A percentile compares a stretch with the other conserved stretches of the same genome.
Evolutionary conservation across 768 basidiomycete species (phyloP).

Genomic region (Coprinopsis marcescibilis): DNA sequence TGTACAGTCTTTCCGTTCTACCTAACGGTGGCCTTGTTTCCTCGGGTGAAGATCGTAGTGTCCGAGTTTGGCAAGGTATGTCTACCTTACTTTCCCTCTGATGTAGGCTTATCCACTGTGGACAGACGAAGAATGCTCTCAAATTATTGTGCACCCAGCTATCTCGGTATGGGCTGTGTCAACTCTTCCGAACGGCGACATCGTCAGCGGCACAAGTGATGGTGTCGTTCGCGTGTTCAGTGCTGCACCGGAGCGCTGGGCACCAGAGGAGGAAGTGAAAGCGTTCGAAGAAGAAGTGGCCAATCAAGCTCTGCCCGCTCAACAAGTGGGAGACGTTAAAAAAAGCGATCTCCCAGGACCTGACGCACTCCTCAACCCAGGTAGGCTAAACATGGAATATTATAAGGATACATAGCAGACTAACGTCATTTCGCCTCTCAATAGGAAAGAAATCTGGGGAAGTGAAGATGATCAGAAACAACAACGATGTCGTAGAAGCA

Average conservation of each 20-base stretch:
- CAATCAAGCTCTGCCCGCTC: conserved; percentile 72
- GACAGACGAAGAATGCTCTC: conserved; percentile 79
- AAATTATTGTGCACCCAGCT: conserved; percentile 88
- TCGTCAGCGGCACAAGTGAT: conserved; percentile 90
- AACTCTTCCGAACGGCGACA: conserved; percentile 83
- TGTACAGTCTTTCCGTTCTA: conserved; percentile 82
- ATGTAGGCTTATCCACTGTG: not conserved
- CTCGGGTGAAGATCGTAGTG: conserved; percentile 91
- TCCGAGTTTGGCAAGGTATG: conserved; percentile 83
- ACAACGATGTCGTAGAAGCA: conserved; percentile 77
- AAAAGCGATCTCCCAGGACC: conserved; percentile 82
- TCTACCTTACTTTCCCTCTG: not conserved
- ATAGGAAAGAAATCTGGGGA: conserved; percentile 90
- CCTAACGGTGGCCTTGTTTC: conserved; percentile 81
- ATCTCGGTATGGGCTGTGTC: conserved; percentile 97
- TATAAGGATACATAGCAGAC: too few species aligned
- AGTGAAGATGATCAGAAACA: conserved; percentile 85
- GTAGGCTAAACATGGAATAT: conserved; percentile 28
- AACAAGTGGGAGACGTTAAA: conserved; percentile 90
- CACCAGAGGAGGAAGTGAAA: conserved; percentile 55
- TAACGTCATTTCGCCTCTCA: not conserved
- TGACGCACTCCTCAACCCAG: conserved; percentile 73
- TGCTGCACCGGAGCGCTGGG: conserved; percentile 65
- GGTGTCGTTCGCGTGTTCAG: conserved; percentile 85
- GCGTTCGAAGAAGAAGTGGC: conserved; percentile 73